These are phyloP conservation scores for Pyrenophora seminiperda DNA, from an alignment of 2,329 filamentous ascomycete genomes.

Conservation along the genomic window DNA sequence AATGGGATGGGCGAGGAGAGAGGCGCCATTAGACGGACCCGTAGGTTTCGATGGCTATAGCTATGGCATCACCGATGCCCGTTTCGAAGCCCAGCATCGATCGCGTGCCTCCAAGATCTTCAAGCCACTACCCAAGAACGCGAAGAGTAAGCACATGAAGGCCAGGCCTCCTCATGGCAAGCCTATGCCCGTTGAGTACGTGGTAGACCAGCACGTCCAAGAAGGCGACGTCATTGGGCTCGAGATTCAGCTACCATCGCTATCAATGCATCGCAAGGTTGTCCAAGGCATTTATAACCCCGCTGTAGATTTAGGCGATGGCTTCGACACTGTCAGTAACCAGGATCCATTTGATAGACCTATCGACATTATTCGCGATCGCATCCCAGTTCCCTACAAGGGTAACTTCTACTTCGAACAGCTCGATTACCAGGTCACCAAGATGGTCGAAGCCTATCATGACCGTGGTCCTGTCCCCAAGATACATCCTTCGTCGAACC, in stretches of 20 bases:
- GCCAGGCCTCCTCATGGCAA: slow-evolving; percentile 43
- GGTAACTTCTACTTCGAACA: slow-evolving; percentile 92
- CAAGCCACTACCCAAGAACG: slow-evolving; percentile 46
- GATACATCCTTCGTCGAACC: slow-evolving; percentile 76
- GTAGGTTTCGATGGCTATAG: slow-evolving; percentile 91
- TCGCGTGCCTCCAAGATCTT: slow-evolving; percentile 90
- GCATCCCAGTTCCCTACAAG: slow-evolving; percentile 93
- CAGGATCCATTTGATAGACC: slow-evolving; percentile 56
- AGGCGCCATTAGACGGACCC: slow-evolving; percentile 80
- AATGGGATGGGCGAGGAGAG: slow-evolving; percentile 82
- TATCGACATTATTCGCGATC: slow-evolving; percentile 88
- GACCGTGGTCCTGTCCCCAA: slow-evolving; percentile 59
- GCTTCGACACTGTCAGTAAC: slow-evolving; percentile 55
- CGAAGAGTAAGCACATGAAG: slow-evolving; percentile 50
- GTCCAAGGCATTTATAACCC: slow-evolving; percentile 88
- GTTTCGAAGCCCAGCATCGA: slow-evolving; percentile 90
- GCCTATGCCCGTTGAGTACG: slow-evolving; percentile 44
- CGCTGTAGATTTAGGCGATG: slow-evolving; percentile 70
- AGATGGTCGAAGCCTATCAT: slow-evolving; percentile 75
- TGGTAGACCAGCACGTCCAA: slow-evolving; percentile 75
- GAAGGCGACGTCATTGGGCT: slow-evolving; percentile 95
- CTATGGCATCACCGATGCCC: slow-evolving; percentile 87
- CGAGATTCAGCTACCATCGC: slow-evolving; percentile 86
- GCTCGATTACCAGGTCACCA: slow-evolving; percentile 84
- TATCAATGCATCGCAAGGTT: slow-evolving; percentile 84